Conservation (phyloP, 345 rosid species). For the Salix viminalis region DNA sequence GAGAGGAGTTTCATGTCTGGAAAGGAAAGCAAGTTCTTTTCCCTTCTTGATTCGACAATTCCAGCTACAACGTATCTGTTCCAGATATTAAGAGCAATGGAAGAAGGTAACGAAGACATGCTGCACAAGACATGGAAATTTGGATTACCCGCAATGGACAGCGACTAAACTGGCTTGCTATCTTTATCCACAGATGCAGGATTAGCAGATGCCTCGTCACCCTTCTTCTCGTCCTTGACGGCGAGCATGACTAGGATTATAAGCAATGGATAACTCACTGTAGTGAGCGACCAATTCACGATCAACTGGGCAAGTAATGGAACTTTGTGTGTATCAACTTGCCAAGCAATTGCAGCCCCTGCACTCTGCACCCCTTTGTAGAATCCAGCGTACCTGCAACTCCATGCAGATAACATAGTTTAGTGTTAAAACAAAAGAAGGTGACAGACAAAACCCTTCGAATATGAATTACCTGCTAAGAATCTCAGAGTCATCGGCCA, state of each 20-base stretch:
- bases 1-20: not conserved
- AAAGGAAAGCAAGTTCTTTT: not conserved
- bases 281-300: slow-evolving; percentile 79
- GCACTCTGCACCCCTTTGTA: slow-evolving; percentile 96
- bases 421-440: not conserved
- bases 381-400: slow-evolving; percentile 72
- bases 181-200: not conserved
- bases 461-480: slow-evolving; percentile 54
- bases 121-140: not conserved
- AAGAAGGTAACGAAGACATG: not conserved
- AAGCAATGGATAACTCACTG: slow-evolving; percentile 68
- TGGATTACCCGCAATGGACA: not conserved
- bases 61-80: not conserved
- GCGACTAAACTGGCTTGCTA: slow-evolving; percentile 1
- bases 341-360: slow-evolving; percentile 97
- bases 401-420: too few species aligned
- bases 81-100: not conserved
- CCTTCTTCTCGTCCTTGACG: slow-evolving; percentile 50
- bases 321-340: slow-evolving; percentile 65
- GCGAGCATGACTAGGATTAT: slow-evolving; percentile 56
- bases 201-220: slow-evolving; percentile 3
- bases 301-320: slow-evolving; percentile 53
- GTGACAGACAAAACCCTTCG: too few species aligned
- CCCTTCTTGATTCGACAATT: not conserved
- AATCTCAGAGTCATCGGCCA: slow-evolving; percentile 79